Conservation (phyloP, 148 eudicot genomes). For the Suaeda aralocaspica region DNA sequence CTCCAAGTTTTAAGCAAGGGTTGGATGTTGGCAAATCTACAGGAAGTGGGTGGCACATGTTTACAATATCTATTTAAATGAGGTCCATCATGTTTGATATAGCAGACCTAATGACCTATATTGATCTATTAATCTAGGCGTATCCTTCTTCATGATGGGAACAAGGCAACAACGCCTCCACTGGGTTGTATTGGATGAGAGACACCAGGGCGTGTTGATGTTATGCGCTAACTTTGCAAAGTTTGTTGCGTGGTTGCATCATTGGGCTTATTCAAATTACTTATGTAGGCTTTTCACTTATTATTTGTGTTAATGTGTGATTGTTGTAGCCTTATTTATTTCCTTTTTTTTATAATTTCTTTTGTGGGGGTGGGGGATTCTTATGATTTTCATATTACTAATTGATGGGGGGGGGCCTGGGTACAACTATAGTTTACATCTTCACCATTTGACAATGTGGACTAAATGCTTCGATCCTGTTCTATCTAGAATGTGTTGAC, state of each 20-base stretch:
- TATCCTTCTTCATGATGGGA: conserved; percentile 55
- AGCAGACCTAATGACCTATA: background rate
- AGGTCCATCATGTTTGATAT: conserved; percentile 9
- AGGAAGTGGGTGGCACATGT: conserved; percentile 36
- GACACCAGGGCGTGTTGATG: conserved; percentile 47
- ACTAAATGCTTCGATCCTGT: conserved; percentile 7
- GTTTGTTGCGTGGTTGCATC: background rate
- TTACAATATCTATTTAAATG: background rate
- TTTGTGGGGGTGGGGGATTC: too few relatives aligned
- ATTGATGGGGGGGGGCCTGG: too few relatives aligned
- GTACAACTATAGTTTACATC: background rate
- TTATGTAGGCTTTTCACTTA: background rate
- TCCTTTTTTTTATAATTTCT: too few relatives aligned
- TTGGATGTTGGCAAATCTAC: conserved; percentile 73
- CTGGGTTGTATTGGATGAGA: conserved; percentile 38
- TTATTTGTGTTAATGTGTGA: too few relatives aligned
- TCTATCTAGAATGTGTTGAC: conserved; percentile 58
- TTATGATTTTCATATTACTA: background rate
- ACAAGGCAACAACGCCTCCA: conserved; percentile 30
- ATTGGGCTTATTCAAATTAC: background rate
- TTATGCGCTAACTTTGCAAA: conserved; percentile 8
- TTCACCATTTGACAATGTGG: conserved; percentile 4
- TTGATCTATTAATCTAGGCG: conserved; percentile 40
- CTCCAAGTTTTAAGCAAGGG: conserved; percentile 86
- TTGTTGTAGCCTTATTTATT: too few relatives aligned